Evolutionary conservation across 495 filamentous ascomycete genomes (phyloP).

Genomic region (Astrothelium macrocarpum): DNA sequence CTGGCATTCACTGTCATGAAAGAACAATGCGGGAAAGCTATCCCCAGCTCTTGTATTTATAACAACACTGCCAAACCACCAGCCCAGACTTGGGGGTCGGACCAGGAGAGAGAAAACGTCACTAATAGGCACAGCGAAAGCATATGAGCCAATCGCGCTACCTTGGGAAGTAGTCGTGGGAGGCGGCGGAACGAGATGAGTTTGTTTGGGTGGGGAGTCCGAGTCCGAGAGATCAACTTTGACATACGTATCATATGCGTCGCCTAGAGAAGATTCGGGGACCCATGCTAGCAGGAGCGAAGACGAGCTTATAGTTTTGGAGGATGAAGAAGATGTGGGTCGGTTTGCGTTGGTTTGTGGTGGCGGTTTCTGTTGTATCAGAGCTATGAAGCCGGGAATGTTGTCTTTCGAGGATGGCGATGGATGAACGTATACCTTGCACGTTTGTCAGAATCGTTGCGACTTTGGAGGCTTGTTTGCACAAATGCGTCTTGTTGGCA

Average conservation of each 20-base stretch:
- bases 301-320: slow-evolving; percentile 40
- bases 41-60: slow-evolving; percentile 86
- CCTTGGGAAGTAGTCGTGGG: slow-evolving; percentile 60
- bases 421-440: slow-evolving; percentile 96
- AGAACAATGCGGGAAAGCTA: slow-evolving; percentile 90
- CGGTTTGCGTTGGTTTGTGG: slow-evolving; percentile 25
- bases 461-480: neutral
- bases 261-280: slow-evolving; percentile 80
- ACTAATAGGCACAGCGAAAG: slow-evolving; percentile 83
- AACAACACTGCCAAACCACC: slow-evolving; percentile 95
- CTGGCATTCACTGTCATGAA: slow-evolving; percentile 94
- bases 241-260: slow-evolving; percentile 79
- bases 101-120: slow-evolving; percentile 86
- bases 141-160: slow-evolving; percentile 70
- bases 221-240: slow-evolving; percentile 85
- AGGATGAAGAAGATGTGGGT: slow-evolving; percentile 41
- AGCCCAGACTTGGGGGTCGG: slow-evolving; percentile 84
- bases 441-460: neutral
- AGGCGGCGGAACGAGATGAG: slow-evolving; percentile 84
- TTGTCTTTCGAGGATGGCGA: slow-evolving; percentile 91
- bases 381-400: slow-evolving; percentile 88
- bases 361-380: slow-evolving; percentile 74
- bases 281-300: slow-evolving; percentile 86
- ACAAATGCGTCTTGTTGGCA: too few relatives aligned
- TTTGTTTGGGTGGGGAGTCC: slow-evolving; percentile 70